A percentile compares a stretch with the other conserved stretches of the same genome.
Conservation (phyloP, 2,329 filamentous ascomycete species). For the Lasiodiplodia sp. region DNA sequence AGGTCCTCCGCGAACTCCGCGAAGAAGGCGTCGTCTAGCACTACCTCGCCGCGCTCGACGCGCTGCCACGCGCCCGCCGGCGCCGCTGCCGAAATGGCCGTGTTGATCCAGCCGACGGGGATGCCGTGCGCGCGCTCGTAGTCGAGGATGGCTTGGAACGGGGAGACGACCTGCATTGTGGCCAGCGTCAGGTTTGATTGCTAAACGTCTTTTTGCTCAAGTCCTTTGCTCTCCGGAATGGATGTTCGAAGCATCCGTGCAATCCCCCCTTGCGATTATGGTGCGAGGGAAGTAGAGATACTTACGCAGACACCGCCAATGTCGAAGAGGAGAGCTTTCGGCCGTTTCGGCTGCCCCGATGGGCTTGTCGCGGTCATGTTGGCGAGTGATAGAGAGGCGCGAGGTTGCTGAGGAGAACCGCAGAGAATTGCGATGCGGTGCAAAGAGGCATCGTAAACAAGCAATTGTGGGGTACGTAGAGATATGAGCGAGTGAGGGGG, state of each 20-base stretch:
- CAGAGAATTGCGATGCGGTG: conserved; percentile 7
- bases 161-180: conserved; percentile 75
- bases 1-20: conserved; percentile 78
- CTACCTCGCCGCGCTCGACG: conserved; percentile 83
- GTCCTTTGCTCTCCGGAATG: not conserved
- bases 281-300: conserved; percentile 37
- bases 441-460: conserved; percentile 7
- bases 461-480: conserved; percentile 9
- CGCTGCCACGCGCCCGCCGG: conserved; percentile 87
- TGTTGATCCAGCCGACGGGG: conserved; percentile 89
- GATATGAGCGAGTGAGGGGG: not conserved
- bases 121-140: conserved; percentile 82
- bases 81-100: conserved; percentile 79
- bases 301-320: conserved; percentile 96
- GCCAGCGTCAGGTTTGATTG: conserved; percentile 1
- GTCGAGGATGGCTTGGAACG: conserved; percentile 90
- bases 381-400: not conserved
- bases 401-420: not conserved
- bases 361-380: conserved; percentile 9
- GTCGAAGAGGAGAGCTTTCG: conserved; percentile 74
- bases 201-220: not conserved
- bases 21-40: conserved; percentile 79
- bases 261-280: conserved; percentile 25
- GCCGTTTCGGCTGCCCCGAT: not conserved
- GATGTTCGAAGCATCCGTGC: not conserved